phyloP scores from a whole-genome alignment of 148 eudicot genomes.

The Fagopyrum tataricum region DNA sequence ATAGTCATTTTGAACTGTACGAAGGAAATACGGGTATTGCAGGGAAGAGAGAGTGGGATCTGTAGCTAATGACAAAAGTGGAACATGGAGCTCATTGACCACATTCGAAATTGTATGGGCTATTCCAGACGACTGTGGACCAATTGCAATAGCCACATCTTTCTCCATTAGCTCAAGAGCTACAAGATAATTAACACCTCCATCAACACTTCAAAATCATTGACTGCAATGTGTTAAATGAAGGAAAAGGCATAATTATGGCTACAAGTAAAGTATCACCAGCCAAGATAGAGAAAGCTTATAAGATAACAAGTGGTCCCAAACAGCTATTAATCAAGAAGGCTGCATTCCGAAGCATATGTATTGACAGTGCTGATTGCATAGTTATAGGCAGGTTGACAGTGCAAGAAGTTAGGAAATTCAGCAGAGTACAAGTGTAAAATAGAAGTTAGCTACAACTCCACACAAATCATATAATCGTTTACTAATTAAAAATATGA shows the following conservation, averaged over 20 bases:
- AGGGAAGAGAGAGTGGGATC: conserved; percentile 50
- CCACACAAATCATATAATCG: no score
- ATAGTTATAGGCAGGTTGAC: no score
- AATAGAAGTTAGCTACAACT: background rate
- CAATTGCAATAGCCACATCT: conserved; percentile 30
- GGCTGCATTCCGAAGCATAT: background rate
- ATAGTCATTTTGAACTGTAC: conserved; percentile 34
- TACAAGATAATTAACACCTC: conserved; percentile 17
- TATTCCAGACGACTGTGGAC: conserved; percentile 51
- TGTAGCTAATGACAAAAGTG: conserved; percentile 41
- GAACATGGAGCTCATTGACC: conserved; percentile 37
- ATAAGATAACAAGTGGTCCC: background rate
- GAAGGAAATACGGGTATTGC: conserved; percentile 46
- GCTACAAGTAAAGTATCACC: background rate
- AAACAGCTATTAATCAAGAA: background rate
- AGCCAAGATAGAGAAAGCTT: background rate
- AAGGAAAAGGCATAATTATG: background rate
- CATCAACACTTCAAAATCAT: conserved; percentile 9
- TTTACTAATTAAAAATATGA: no score
- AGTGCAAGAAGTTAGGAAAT: no score
- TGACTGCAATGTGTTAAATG: background rate
- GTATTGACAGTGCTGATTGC: no score
- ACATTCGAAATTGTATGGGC: conserved; percentile 39
- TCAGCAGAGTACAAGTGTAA: background rate
- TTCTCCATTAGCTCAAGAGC: conserved; percentile 35